These are phyloP conservation scores for Tripterygium wilfordii DNA, from an alignment of 177 flowering plant species.

Conservation along the genomic window DNA sequence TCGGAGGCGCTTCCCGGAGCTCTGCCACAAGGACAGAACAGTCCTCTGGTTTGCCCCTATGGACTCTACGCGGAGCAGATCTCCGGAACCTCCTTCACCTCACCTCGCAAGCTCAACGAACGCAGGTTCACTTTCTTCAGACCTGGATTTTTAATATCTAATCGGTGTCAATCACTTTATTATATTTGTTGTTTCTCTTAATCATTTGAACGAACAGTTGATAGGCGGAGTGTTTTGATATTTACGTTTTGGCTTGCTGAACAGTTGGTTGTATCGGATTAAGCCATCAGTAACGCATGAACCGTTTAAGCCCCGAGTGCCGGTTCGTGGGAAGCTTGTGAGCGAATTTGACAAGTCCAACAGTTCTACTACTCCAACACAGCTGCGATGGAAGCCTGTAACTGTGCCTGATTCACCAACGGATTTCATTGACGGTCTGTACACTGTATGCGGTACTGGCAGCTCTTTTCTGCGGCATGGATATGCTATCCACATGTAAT, in stretches of 20 bases:
- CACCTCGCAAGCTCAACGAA: slow-evolving; percentile 75
- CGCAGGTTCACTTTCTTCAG: slow-evolving; percentile 36
- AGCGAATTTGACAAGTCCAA: slow-evolving; percentile 65
- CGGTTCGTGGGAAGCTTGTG: slow-evolving; percentile 51
- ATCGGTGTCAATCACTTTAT: neutral
- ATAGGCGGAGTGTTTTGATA: no score
- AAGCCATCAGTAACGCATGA: slow-evolving; percentile 96
- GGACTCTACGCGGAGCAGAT: slow-evolving; percentile 97
- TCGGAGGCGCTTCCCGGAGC: slow-evolving; percentile 83
- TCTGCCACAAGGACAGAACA: slow-evolving; percentile 77
- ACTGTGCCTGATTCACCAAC: slow-evolving; percentile 63
- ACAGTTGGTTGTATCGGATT: slow-evolving; percentile 91
- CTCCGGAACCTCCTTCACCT: slow-evolving; percentile 86
- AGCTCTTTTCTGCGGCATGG: slow-evolving; percentile 95
- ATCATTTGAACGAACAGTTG: no score
- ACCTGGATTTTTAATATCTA: neutral
- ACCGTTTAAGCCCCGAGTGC: slow-evolving; percentile 70
- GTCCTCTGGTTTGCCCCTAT: slow-evolving; percentile 72
- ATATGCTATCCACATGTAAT: slow-evolving; percentile 93
- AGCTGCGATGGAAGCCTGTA: slow-evolving; percentile 82
- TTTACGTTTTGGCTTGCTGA: no score
- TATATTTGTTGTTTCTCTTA: neutral
- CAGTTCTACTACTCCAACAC: slow-evolving; percentile 71
- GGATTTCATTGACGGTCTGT: slow-evolving; percentile 84
- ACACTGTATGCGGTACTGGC: slow-evolving; percentile 84